These are phyloP conservation scores for Bretziella fagacearum DNA, from an alignment of 2,329 filamentous ascomycete species.

Conservation along the genomic window DNA sequence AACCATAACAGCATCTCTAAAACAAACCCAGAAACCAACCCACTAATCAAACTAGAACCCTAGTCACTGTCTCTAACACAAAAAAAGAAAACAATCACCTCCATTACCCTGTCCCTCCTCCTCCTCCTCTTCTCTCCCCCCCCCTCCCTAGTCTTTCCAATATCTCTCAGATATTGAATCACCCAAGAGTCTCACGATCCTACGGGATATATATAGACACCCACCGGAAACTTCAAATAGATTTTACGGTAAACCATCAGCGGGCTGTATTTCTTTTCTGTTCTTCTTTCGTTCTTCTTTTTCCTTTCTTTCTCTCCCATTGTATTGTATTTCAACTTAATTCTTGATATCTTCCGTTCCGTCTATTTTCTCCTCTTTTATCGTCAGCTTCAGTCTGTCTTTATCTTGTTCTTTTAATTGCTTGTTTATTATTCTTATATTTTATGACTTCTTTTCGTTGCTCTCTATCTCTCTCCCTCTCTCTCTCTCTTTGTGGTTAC, in stretches of 20 bases:
- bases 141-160: not conserved
- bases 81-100: not conserved
- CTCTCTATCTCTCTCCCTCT: not conserved
- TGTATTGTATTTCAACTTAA: constrained; percentile 4
- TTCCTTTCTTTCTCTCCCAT: not conserved
- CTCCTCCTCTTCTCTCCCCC: not conserved
- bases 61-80: not conserved
- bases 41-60: not conserved
- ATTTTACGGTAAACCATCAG: not conserved
- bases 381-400: not conserved
- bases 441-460: not conserved
- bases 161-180: not conserved
- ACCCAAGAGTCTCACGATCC: not conserved
- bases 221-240: not conserved
- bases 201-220: constrained; percentile 1
- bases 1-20: not conserved
- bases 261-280: constrained; percentile 1
- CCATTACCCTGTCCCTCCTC: not conserved
- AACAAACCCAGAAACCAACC: not conserved
- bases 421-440: not conserved
- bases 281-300: not conserved
- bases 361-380: not conserved
- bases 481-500: not conserved
- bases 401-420: not conserved
- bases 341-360: constrained; percentile 1